Evolutionary conservation across 345 rosid species (phyloP).

Genomic region (Lagerstroemia speciosa): DNA sequence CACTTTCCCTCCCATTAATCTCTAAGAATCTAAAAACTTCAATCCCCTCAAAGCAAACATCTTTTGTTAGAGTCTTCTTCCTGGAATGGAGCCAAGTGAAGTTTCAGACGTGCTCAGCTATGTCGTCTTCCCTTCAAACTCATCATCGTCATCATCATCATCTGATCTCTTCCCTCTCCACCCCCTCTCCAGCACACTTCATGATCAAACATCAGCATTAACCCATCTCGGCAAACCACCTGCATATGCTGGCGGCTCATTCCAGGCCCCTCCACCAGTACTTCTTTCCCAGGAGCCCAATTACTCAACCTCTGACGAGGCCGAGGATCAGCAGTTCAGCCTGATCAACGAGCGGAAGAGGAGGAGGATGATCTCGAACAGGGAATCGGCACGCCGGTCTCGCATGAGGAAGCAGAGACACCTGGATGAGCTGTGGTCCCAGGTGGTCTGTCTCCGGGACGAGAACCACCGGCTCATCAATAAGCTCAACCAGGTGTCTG

Average conservation of each 20-base stretch:
- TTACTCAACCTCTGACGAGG: conserved; percentile 78
- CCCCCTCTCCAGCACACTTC: no score
- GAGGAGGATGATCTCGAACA: conserved; percentile 85
- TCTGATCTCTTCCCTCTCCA: no score
- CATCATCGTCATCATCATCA: no score
- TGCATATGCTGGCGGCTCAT: conserved; percentile 15
- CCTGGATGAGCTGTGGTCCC: conserved; percentile 86
- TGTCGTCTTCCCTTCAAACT: conserved; percentile 24
- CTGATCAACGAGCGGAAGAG: conserved; percentile 75
- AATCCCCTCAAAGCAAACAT: neutral
- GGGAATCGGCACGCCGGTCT: conserved; percentile 88
- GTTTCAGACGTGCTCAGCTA: conserved; percentile 41
- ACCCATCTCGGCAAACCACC: no score
- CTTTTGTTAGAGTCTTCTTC: no score
- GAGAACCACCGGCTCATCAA: conserved; percentile 75
- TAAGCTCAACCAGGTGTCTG: conserved; percentile 59
- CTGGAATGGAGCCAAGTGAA: conserved; percentile 46
- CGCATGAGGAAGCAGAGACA: conserved; percentile 97
- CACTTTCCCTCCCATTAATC: conserved; percentile 8
- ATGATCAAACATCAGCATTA: no score
- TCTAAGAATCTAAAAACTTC: neutral
- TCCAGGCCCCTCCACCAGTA: conserved; percentile 20
- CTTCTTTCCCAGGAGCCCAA: neutral
- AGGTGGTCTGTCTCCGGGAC: conserved; percentile 69
- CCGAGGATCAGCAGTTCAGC: conserved; percentile 48